Evolutionary conservation across 2,329 filamentous ascomycete species (phyloP), one percentile per base, ranked within the genome.

Genomic region (Ambrosiella beaveri): DNA sequence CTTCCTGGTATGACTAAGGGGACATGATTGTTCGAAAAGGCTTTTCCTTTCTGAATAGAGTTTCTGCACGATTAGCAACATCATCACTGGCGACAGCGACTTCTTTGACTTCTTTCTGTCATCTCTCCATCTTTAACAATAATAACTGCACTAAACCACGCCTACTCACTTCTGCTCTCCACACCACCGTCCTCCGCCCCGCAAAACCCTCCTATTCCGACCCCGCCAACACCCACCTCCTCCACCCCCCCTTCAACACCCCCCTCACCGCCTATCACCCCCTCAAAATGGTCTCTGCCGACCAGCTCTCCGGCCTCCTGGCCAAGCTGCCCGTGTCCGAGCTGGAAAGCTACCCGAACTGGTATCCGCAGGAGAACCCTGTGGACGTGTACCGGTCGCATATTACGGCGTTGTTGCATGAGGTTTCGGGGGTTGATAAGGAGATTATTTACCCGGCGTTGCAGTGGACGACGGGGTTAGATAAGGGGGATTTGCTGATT

Each of bases 401-500:
- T 68, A 79, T 94, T 62, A 82, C 85, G 62, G 75, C 83, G 47
- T 73, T 86, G 54, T 72, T 94, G 45, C 73, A 79, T 39, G 73
- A 79, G 17, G 77, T 88, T 61, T 86, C 84, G 1, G 85, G 84
- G 19, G 84, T 88, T 36, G 84, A 87, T 59, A 68, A 76, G 39
- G 73, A 76, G 57, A 80, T 88, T 64, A 83, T 94, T 67, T 89
- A 86, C 71, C 80, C 81, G 35, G 81, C 81, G 41, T 73, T 95
- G 47, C 79, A 85, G 72, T 91, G 86, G 86, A 91, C 88, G 4
- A 75, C 80, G 62, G 80, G 83, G 41, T 75, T 89, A 19, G 88
- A 93, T 63, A 88, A 90, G 73, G 88, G 88, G 53, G 88, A 95
- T 70, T 72, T 94, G 64, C 79, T 86, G 57, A 71, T 95, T 52